These are phyloP conservation scores for Aspergillus novofumigatus DNA, from an alignment of 2,329 filamentous ascomycete species.

Conservation along the genomic window DNA sequence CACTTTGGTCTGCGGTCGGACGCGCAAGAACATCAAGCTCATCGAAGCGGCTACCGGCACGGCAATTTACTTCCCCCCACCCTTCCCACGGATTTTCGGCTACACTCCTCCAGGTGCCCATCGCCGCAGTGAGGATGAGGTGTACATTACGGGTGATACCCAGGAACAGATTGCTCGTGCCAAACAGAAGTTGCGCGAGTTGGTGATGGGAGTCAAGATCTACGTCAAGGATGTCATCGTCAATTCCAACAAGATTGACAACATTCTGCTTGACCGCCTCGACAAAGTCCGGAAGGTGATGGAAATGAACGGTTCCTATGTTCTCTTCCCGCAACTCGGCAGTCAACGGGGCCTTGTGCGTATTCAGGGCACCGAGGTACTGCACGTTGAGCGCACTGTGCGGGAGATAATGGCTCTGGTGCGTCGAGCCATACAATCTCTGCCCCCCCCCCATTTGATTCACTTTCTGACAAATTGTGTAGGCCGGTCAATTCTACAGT, in stretches of 20 bases:
- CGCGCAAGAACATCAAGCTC: conserved; percentile 94
- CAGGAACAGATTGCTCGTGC: conserved; percentile 80
- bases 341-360: conserved; percentile 79
- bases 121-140: conserved; percentile 78
- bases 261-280: conserved; percentile 80
- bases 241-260: conserved; percentile 88
- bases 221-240: conserved; percentile 91
- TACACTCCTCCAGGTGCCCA: conserved; percentile 80
- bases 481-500: conserved; percentile 97
- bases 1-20: conserved; percentile 86
- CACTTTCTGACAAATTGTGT: conserved; percentile 4
- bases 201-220: conserved; percentile 74
- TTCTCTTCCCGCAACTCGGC: conserved; percentile 84
- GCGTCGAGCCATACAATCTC: conserved; percentile 34
- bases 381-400: conserved; percentile 92
- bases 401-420: conserved; percentile 93
- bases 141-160: conserved; percentile 90
- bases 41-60: conserved; percentile 95
- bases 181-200: conserved; percentile 85
- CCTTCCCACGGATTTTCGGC: conserved; percentile 86
- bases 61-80: conserved; percentile 95
- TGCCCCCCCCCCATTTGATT: not conserved
- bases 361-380: conserved; percentile 86
- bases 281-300: conserved; percentile 98
- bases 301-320: conserved; percentile 91